These are phyloP conservation scores for Cryomyces antarcticus DNA, from an alignment of 495 filamentous ascomycete genomes.

Conservation along the genomic window DNA sequence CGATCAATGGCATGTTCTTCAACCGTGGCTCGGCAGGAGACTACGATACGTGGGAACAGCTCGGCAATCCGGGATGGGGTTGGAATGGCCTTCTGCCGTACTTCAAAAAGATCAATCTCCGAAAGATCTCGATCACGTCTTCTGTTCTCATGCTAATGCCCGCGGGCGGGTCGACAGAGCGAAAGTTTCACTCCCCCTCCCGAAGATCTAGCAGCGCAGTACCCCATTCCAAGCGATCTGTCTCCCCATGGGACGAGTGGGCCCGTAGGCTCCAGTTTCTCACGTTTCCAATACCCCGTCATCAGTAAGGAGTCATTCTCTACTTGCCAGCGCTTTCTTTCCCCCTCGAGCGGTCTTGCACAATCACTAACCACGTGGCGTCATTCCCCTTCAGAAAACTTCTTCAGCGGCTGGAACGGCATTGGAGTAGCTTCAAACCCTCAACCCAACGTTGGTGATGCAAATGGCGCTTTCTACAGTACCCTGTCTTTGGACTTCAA, in stretches of 20 bases:
- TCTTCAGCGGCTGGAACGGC: constrained; percentile 27
- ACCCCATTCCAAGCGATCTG: constrained; percentile 19
- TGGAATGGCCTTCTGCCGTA: constrained; percentile 11
- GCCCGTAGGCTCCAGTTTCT: constrained; percentile 30
- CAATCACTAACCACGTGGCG: no score
- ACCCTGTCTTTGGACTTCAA: constrained; percentile 24
- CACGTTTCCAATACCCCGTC: constrained; percentile 27
- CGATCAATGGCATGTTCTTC: constrained; percentile 12
- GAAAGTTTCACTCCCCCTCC: constrained; percentile 14
- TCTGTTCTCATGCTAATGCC: no score
- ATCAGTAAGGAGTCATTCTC: no score
- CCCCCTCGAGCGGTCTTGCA: background rate
- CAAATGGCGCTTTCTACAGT: constrained; percentile 26
- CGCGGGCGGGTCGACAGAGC: no score
- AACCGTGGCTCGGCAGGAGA: constrained; percentile 9
- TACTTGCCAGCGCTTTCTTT: no score
- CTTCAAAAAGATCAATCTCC: constrained; percentile 13
- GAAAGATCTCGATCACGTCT: no score
- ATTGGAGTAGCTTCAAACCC: constrained; percentile 27
- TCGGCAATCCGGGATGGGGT: constrained; percentile 10
- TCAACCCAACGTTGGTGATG: constrained; percentile 27
- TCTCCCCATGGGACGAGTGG: constrained; percentile 19
- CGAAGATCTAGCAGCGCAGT: constrained; percentile 19
- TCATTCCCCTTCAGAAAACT: constrained; percentile 32
- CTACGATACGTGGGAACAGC: constrained; percentile 4